A percentile compares a stretch with the other conserved stretches of the same genome.
phyloP scores from a whole-genome alignment of 352 stramenopile species.

The Globisporangium emineosum region DNA sequence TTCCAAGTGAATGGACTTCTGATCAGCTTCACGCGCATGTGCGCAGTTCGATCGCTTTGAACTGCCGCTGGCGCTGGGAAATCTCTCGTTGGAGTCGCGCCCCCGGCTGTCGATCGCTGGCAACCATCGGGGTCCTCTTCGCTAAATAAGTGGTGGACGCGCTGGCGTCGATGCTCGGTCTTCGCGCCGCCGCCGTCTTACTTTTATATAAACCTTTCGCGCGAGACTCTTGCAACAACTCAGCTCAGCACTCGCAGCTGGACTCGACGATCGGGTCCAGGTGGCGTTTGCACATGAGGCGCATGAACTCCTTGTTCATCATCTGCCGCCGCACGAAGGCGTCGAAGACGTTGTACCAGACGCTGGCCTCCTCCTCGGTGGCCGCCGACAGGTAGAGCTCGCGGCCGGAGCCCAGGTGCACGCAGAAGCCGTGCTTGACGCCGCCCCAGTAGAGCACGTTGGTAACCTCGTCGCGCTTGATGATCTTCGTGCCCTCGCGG shows the following conservation, averaged over 20 bases:
- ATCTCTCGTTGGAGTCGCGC: no score
- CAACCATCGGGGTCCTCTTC: not conserved
- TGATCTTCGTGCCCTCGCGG: slow-evolving; percentile 32
- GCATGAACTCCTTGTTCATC: slow-evolving; percentile 41
- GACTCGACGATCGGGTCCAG: slow-evolving; percentile 58
- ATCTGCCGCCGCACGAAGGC: slow-evolving; percentile 41
- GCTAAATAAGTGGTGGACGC: not conserved
- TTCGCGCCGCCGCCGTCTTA: not conserved
- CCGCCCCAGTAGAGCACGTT: slow-evolving; percentile 66
- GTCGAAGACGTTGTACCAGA: slow-evolving; percentile 57
- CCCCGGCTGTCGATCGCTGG: no score
- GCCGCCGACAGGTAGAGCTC: slow-evolving; percentile 46
- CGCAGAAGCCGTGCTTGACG: slow-evolving; percentile 53
- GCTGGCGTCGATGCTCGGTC: not conserved
- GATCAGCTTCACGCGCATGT: not conserved
- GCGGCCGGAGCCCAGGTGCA: slow-evolving; percentile 49
- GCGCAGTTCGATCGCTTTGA: not conserved
- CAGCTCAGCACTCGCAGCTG: slow-evolving; percentile 20
- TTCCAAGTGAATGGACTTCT: no score
- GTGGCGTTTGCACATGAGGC: slow-evolving; percentile 37
- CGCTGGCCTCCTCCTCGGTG: slow-evolving; percentile 44
- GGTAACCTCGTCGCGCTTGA: slow-evolving; percentile 49
- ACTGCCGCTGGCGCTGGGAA: not conserved
- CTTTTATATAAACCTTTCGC: slow-evolving; percentile 1
- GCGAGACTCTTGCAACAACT: not conserved